Percentiles rank a stretch among this genome's conserved stretches.
These are phyloP conservation scores for Bruguiera gymnorhiza DNA, from an alignment of 345 rosid genomes.

Conservation along the genomic window DNA sequence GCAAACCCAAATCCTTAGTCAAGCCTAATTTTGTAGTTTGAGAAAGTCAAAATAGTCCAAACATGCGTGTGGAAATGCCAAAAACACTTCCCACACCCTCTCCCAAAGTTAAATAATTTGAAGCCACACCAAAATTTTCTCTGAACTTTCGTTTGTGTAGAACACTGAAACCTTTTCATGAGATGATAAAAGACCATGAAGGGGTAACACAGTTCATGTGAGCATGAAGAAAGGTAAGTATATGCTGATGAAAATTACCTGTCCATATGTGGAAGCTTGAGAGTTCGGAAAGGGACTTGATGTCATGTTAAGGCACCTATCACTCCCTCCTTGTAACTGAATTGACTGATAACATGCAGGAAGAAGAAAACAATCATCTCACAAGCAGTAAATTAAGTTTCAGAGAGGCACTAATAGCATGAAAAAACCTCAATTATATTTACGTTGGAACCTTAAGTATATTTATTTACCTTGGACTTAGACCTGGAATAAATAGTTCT, in stretches of 20 bases:
- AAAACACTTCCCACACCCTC: no score
- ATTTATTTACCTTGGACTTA: conserved; percentile 65
- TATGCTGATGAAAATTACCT: conserved; percentile 42
- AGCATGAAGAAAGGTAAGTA: neutral
- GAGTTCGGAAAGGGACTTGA: conserved; percentile 47
- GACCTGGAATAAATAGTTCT: conserved; percentile 60
- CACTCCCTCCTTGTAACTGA: conserved; percentile 45
- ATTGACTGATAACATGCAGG: conserved; percentile 33
- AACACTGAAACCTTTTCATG: no score
- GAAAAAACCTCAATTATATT: neutral
- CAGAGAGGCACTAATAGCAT: conserved; percentile 6
- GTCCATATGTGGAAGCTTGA: conserved; percentile 45
- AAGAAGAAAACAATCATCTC: conserved; percentile 16
- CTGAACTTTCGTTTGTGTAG: no score
- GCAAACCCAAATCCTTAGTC: neutral
- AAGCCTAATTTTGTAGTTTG: no score
- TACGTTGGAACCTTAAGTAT: conserved; percentile 5
- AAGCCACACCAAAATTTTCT: no score
- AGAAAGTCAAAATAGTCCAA: no score
- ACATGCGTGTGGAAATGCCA: no score
- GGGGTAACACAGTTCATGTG: neutral
- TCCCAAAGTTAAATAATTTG: no score
- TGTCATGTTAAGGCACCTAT: conserved; percentile 32
- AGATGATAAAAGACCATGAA: neutral
- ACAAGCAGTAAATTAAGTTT: neutral